A percentile compares a stretch with the other conserved stretches of the same genome.
Conservation (phyloP, 805 yeast species). For the Myxozyma nipponensis region DNA sequence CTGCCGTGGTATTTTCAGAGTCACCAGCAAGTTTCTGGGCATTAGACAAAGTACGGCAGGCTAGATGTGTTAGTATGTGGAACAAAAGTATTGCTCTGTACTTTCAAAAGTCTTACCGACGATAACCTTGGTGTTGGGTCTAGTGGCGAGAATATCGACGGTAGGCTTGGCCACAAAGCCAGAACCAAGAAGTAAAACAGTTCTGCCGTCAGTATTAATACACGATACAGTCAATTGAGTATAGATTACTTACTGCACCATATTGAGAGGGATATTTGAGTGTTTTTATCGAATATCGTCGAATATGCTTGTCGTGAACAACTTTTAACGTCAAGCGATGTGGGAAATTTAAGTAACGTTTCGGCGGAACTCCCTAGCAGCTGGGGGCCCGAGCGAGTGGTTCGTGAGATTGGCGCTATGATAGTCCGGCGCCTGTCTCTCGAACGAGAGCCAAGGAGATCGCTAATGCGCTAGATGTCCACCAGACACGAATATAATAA, state of each 20-base stretch:
- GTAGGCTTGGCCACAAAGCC: conserved; percentile 99
- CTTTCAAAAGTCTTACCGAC: conserved; percentile 54
- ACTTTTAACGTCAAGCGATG: no score
- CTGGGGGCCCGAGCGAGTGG: no score
- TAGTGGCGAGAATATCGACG: conserved; percentile 78
- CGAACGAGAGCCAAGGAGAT: no score
- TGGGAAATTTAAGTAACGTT: no score
- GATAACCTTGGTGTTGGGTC: conserved; percentile 79
- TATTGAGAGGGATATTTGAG: no score
- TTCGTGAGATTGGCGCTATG: no score
- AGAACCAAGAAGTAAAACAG: conserved; percentile 40
- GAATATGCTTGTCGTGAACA: no score
- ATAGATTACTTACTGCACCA: conserved; percentile 1
- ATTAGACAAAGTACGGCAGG: conserved; percentile 85
- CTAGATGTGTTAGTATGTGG: conserved; percentile 35
- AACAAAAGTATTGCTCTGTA: neutral
- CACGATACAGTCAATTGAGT: neutral
- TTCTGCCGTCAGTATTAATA: conserved; percentile 2
- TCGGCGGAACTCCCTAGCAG: no score
- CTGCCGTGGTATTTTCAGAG: conserved; percentile 60
- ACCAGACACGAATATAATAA: no score
- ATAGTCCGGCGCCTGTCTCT: no score
- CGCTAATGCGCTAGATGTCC: no score
- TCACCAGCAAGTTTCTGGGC: conserved; percentile 84
- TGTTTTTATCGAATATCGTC: no score